These are phyloP conservation scores for Nematocida displodere DNA, from an alignment of 371 early-diverging fungal species.

Conservation along the genomic window DNA sequence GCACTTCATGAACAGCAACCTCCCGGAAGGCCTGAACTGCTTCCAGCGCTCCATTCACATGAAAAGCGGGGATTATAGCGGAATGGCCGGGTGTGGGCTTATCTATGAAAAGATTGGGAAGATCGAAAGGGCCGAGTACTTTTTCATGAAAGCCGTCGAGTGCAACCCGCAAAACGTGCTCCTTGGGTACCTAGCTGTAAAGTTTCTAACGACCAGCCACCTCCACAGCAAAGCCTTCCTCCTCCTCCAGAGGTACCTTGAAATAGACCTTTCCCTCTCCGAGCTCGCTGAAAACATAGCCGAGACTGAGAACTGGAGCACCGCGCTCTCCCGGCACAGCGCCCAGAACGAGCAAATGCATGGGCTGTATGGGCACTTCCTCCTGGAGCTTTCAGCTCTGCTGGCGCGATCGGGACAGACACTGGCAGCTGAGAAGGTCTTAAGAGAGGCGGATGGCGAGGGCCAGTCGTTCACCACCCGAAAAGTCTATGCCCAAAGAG, in stretches of 20 bases:
- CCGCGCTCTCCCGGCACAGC: not conserved
- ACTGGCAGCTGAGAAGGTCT: constrained; percentile 4
- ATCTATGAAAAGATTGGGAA: constrained; percentile 59
- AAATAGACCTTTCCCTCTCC: constrained; percentile 2
- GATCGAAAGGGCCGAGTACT: constrained; percentile 58
- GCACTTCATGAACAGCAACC: constrained; percentile 60
- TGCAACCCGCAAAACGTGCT: constrained; percentile 56
- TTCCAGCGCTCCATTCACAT: constrained; percentile 59
- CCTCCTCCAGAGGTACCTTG: constrained; percentile 33
- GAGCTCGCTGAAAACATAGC: constrained; percentile 2
- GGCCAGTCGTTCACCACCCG: constrained; percentile 23
- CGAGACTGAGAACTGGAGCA: not conserved
- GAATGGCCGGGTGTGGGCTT: constrained; percentile 64
- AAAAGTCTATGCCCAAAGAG: not conserved
- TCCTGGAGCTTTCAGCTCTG: constrained; percentile 23
- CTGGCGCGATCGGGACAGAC: constrained; percentile 3
- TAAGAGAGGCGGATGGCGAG: constrained; percentile 17
- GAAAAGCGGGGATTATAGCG: constrained; percentile 58
- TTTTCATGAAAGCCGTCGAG: constrained; percentile 55
- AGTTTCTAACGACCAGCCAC: constrained; percentile 54
- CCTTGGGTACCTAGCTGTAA: constrained; percentile 55
- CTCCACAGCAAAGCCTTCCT: constrained; percentile 48
- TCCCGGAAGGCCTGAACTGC: constrained; percentile 55
- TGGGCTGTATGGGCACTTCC: not conserved
- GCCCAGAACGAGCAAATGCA: constrained; percentile 27